phyloP scores from a whole-genome alignment of 2,329 filamentous ascomycete species.

The Penicillium thymicola region DNA sequence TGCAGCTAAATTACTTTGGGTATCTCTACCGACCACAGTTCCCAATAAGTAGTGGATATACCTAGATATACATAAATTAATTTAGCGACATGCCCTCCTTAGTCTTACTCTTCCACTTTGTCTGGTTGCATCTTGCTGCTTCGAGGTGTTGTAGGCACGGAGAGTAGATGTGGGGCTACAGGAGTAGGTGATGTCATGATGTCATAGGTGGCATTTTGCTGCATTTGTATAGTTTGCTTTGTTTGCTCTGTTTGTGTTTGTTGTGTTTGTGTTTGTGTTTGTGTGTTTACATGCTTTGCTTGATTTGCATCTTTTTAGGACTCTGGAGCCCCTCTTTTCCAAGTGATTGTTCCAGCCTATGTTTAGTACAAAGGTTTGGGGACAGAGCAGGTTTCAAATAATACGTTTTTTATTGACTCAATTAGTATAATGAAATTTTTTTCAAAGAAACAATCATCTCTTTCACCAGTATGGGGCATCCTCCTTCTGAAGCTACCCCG shows the following conservation, averaged over 20 bases:
- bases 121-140: slow-evolving; percentile 15
- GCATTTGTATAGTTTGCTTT: slow-evolving; percentile 13
- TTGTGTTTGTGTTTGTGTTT: neutral
- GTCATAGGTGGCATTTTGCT: slow-evolving; percentile 22
- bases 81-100: rapidly evolving
- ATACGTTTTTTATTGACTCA: neutral
- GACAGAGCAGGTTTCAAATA: neutral
- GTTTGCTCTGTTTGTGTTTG: slow-evolving; percentile 20
- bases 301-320: neutral
- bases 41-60: neutral
- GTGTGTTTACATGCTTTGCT: slow-evolving; percentile 1
- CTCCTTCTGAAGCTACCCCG: neutral
- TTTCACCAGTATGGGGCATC: neutral
- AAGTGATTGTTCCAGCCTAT: neutral
- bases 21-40: neutral
- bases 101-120: neutral
- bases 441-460: neutral
- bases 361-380: neutral
- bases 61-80: neutral
- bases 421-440: neutral
- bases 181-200: slow-evolving; percentile 21
- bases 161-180: neutral
- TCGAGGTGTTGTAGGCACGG: neutral
- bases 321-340: too few relatives aligned
- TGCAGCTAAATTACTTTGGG: neutral